These are phyloP conservation scores for Kodamaea laetipori DNA, from an alignment of 805 yeast genomes.

Conservation along the genomic window DNA sequence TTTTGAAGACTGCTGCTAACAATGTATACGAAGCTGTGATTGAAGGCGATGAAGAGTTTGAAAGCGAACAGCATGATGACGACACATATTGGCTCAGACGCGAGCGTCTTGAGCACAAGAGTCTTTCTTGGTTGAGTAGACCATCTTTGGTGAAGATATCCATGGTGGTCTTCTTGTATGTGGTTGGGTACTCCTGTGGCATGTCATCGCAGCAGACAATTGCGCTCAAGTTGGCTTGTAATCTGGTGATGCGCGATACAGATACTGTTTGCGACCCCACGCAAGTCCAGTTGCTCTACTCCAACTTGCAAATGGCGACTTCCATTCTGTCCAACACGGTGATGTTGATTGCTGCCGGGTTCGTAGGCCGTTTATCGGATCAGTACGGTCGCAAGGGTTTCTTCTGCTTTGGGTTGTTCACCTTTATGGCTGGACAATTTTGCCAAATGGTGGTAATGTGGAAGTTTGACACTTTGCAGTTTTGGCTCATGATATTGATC, in stretches of 20 bases:
- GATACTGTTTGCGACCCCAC: constrained; percentile 31
- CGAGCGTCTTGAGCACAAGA: constrained; percentile 27
- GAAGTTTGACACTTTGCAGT: constrained; percentile 30
- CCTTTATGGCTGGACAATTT: constrained; percentile 25
- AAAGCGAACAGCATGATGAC: constrained; percentile 37
- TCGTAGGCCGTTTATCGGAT: constrained; percentile 43
- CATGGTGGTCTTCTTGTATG: constrained; percentile 39
- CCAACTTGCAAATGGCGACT: constrained; percentile 51
- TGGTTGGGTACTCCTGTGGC: constrained; percentile 43
- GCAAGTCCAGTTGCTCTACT: constrained; percentile 41
- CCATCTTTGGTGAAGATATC: constrained; percentile 60
- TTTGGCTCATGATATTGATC: constrained; percentile 42
- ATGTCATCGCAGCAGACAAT: constrained; percentile 44
- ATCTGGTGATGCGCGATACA: constrained; percentile 17
- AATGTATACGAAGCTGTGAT: constrained; percentile 46
- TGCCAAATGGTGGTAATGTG: constrained; percentile 28
- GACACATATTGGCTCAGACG: constrained; percentile 49
- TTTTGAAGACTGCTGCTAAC: constrained; percentile 33
- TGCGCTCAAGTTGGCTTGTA: constrained; percentile 33
- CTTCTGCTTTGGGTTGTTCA: constrained; percentile 22
- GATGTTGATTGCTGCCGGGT: constrained; percentile 55
- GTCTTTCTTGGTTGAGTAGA: constrained; percentile 55
- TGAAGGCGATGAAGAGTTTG: constrained; percentile 37
- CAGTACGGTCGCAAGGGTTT: constrained; percentile 39
- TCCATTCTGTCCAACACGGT: constrained; percentile 46